A percentile compares a stretch with the other conserved stretches of the same genome.
phyloP scores from a whole-genome alignment of 1,284 basidiomycete genomes.

The Rhodotorula sp. region DNA sequence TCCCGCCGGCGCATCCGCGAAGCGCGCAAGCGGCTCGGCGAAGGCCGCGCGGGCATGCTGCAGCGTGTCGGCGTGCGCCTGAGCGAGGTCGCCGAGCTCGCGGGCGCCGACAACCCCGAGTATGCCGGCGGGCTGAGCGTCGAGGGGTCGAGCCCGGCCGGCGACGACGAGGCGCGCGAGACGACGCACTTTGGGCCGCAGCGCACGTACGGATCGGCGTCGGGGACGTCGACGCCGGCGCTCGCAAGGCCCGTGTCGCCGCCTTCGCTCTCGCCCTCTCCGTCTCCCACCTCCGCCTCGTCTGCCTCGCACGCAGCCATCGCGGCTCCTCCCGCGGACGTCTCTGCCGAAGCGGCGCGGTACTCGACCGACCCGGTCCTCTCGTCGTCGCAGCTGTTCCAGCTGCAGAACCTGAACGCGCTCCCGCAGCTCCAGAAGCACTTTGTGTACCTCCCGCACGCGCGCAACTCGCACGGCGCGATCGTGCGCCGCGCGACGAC shows the following conservation, averaged over 20 bases:
- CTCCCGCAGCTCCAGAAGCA: conserved; percentile 38
- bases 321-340: not conserved
- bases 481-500: conserved; percentile 36
- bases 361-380: conserved; percentile 37
- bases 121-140: conserved; percentile 21
- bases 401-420: conserved; percentile 35
- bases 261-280: not conserved
- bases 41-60: conserved; percentile 33
- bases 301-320: not conserved
- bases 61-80: conserved; percentile 30
- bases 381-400: conserved; percentile 32
- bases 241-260: conserved; percentile 1
- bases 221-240: not conserved
- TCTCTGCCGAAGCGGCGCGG: not conserved
- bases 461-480: conserved; percentile 39
- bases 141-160: not conserved
- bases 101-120: conserved; percentile 32
- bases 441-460: conserved; percentile 39
- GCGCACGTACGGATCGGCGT: not conserved
- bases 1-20: conserved; percentile 21
- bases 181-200: not conserved
- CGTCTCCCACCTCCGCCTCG: not conserved
- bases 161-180: not conserved
- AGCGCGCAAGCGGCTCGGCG: conserved; percentile 7
- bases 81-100: conserved; percentile 31